Conservation (phyloP, 345 rosid genomes). For the Sapria himalayana region DNA sequence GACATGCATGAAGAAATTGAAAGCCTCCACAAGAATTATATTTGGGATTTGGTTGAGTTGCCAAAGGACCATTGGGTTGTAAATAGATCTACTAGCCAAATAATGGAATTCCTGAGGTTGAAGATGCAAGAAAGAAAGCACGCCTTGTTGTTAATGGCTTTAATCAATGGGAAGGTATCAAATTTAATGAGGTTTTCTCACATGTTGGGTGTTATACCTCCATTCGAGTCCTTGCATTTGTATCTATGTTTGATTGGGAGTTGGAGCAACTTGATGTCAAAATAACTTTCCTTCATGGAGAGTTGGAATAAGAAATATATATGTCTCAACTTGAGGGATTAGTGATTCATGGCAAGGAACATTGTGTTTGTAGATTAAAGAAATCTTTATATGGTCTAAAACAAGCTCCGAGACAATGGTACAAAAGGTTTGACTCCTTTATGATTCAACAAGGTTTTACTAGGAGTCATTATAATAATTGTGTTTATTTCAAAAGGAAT, state of each 20-base stretch:
- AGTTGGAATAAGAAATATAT: neutral
- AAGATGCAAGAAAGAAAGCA: neutral
- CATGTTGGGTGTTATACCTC: neutral
- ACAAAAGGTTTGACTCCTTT: no score
- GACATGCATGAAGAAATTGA: no score
- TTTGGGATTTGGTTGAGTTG: neutral
- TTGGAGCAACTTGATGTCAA: neutral
- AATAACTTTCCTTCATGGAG: neutral
- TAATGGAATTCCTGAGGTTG: neutral
- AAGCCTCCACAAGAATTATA: no score
- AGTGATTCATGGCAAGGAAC: neutral
- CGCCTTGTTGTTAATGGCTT: neutral
- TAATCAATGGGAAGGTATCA: neutral
- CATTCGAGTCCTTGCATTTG: neutral
- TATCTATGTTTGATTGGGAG: neutral
- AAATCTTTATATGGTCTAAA: neutral
- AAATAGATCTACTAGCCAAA: neutral
- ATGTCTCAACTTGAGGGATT: neutral
- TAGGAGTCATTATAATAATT: neutral
- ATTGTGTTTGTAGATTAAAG: neutral
- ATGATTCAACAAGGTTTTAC: neutral
- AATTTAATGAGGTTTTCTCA: slow-evolving; percentile 3
- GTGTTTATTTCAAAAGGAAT: neutral
- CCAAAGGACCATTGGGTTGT: neutral
- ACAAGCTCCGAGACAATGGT: no score